phyloP scores from a whole-genome alignment of 306 rosid species.

The Citrullus amarus region DNA sequence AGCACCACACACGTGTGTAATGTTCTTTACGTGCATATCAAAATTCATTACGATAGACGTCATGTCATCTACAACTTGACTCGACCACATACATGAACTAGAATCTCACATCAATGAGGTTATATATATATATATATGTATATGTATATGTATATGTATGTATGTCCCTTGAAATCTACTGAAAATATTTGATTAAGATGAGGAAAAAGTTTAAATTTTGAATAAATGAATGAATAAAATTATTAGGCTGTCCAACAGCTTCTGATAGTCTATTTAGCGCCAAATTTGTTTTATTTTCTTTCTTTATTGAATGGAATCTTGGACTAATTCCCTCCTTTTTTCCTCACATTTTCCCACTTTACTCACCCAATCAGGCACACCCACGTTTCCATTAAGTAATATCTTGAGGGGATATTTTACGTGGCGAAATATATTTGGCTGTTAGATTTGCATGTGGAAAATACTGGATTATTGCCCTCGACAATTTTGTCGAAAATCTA shows the following conservation, averaged over 20 bases:
- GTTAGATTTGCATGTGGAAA: neutral
- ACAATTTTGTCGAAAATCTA: conserved; percentile 17
- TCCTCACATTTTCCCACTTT: neutral
- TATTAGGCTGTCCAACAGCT: neutral
- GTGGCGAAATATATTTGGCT: neutral
- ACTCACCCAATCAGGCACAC: neutral
- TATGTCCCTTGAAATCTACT: neutral
- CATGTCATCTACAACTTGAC: too few relatives aligned
- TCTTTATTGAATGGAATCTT: conserved; percentile 7
- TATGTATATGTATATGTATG: too few relatives aligned
- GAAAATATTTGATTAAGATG: neutral
- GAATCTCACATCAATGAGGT: neutral
- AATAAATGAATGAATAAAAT: neutral
- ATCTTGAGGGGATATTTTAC: neutral
- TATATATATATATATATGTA: neutral
- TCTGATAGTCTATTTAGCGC: conserved; percentile 8
- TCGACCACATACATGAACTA: neutral
- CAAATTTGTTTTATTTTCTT: conserved; percentile 6
- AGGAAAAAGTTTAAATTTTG: neutral
- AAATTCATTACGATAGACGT: too few relatives aligned
- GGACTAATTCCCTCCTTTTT: conserved; percentile 4
- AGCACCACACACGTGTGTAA: too few relatives aligned
- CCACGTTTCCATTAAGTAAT: neutral
- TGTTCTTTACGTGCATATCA: too few relatives aligned
- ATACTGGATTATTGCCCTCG: neutral